Evolutionary conservation across 306 rosid genomes (phyloP), one percentile per base, ranked within the genome.

Genomic region (Cajanus cajan): DNA sequence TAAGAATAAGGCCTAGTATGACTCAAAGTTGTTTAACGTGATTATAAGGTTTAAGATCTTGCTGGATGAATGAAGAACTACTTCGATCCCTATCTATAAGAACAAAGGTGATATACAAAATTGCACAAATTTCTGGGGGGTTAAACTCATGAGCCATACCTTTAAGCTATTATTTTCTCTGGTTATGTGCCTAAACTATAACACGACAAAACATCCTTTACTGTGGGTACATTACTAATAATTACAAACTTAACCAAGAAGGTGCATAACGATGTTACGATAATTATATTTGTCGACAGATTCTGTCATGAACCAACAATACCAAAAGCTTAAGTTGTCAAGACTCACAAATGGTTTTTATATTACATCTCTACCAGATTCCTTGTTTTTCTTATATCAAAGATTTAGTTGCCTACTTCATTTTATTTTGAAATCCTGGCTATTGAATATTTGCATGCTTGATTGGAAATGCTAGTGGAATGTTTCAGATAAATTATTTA

Each of bases 351-450:
- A 65, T 65, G 9, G 13, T 15, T 65, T 63, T 34, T 63, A 36
- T 63, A 63, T 37, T 16, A 8, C n/a, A 18, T 36, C 4, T 64
- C 48, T 64, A 4, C 36, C 4, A 25, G 61, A 61, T 69, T 72
- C 77, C n/a, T 58, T 61, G 68, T 25, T 71, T 72, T 78, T 82
- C 50, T 78, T 50, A 16, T 13, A 72, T 7, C 37, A 16, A 48
- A 48, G 57, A 5, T 24, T 71, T 13, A 15, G 76, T 62, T 61
- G 50, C 69, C 10, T 37, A 51, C 68, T 14, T 78, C 8, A 74
- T 67, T 73, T 40, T 59, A 14, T 68, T 16, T 1, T 43, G 31
- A 28, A 71, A 33, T 71, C 33, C 47, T 57, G 18, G n/a, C 12
- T 13, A 40, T 71, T 76, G 68, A 80, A 36, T 33, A 15, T 76